These are phyloP conservation scores for Pseudopithomyces chartarum DNA, from an alignment of 2,329 filamentous ascomycete species.

Conservation along the genomic window DNA sequence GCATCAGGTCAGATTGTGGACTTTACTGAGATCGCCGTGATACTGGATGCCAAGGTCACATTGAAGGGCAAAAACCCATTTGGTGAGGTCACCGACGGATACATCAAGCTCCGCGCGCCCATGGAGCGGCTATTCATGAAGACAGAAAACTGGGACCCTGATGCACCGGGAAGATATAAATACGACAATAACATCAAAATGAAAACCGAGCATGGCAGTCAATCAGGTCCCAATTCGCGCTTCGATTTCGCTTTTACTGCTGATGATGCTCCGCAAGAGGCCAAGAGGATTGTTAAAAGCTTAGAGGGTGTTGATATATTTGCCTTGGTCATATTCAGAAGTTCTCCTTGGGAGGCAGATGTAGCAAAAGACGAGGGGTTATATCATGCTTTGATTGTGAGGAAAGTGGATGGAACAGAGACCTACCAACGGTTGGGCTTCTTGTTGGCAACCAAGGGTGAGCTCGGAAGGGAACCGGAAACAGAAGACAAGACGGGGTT, in stretches of 20 bases:
- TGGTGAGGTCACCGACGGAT: constrained; percentile 10
- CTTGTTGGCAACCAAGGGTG: neutral
- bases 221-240: neutral
- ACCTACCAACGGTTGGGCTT: constrained; percentile 9
- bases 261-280: constrained; percentile 8
- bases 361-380: neutral
- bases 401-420: neutral
- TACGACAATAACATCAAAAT: constrained; percentile 6
- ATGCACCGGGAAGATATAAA: neutral
- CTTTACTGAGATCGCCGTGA: constrained; percentile 6
- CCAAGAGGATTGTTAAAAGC: constrained; percentile 9
- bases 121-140: constrained; percentile 3
- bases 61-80: constrained; percentile 9
- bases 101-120: constrained; percentile 9
- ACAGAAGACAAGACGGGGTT: neutral
- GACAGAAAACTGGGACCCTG: constrained; percentile 5
- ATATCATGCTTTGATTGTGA: constrained; percentile 8
- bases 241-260: constrained; percentile 11
- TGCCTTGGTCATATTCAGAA: constrained; percentile 8
- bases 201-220: constrained; percentile 8
- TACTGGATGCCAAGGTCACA: constrained; percentile 7
- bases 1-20: neutral
- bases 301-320: constrained; percentile 12
- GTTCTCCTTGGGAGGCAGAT: neutral
- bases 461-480: neutral